Evolutionary conservation across 345 rosid species (phyloP).

Genomic region (Bruguiera parviflora): DNA sequence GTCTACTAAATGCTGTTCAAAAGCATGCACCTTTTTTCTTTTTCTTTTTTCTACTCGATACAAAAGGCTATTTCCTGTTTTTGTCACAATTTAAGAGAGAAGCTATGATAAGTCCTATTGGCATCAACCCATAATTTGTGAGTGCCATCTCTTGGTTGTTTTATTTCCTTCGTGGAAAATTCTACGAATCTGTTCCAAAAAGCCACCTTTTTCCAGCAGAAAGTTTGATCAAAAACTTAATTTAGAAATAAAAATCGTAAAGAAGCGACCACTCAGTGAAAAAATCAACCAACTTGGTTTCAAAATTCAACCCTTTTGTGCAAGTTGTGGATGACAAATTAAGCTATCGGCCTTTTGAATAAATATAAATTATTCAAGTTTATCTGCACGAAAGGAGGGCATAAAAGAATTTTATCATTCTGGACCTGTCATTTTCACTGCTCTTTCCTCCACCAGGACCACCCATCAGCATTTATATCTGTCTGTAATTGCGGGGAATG

Average conservation of each 20-base stretch:
- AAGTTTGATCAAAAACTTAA: background rate
- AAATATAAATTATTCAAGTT: slow-evolving; percentile 18
- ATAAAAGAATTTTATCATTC: background rate
- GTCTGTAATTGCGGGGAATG: background rate
- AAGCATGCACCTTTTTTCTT: background rate
- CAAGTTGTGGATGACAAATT: slow-evolving; percentile 27
- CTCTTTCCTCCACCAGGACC: slow-evolving; percentile 3
- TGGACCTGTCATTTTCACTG: slow-evolving; percentile 7
- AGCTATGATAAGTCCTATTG: too few species aligned
- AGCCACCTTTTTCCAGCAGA: background rate
- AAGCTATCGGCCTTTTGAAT: slow-evolving; percentile 5
- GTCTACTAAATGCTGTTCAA: slow-evolving; percentile 11
- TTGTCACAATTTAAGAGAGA: slow-evolving; percentile 10
- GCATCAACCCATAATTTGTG: too few species aligned
- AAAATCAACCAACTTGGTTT: slow-evolving; percentile 7
- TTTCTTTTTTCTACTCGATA: background rate
- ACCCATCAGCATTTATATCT: background rate
- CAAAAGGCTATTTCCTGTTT: background rate
- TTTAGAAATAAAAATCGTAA: too few species aligned
- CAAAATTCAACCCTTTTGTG: slow-evolving; percentile 17
- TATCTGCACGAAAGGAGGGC: slow-evolving; percentile 13
- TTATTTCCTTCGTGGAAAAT: too few species aligned
- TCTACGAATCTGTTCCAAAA: too few species aligned
- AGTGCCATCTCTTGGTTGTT: too few species aligned
- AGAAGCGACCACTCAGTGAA: background rate